Conservation (phyloP, 202 grass and related monocot genomes). For the Saccharum hybrid region DNA sequence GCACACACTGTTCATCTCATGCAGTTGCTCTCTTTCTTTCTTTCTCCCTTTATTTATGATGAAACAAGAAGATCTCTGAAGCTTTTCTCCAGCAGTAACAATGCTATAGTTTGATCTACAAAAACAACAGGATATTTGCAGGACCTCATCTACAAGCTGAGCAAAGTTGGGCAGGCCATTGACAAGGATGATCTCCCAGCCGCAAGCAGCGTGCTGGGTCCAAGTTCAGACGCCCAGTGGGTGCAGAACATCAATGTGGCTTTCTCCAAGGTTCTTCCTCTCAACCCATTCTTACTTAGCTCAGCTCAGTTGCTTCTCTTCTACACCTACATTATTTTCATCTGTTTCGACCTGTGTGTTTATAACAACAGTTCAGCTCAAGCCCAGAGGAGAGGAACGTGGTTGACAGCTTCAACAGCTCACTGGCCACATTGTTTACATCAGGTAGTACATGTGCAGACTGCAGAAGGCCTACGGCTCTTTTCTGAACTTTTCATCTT, state of each 20-base stretch:
- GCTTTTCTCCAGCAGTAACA: background rate
- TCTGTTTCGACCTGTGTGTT: too few relatives aligned
- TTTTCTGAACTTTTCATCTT: too few relatives aligned
- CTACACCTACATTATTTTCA: too few relatives aligned
- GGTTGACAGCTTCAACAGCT: too few relatives aligned
- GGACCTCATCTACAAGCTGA: conserved; percentile 87
- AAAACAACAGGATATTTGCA: conserved; percentile 77
- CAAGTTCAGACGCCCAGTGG: conserved; percentile 56
- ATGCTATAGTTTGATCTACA: conserved; percentile 42
- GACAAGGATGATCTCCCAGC: conserved; percentile 74
- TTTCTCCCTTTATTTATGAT: background rate
- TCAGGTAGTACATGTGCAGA: too few relatives aligned
- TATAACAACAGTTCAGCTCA: too few relatives aligned
- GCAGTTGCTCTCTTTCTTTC: too few relatives aligned
- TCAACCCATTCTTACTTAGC: background rate
- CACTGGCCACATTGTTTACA: too few relatives aligned
- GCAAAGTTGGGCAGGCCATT: conserved; percentile 94
- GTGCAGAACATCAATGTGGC: conserved; percentile 78
- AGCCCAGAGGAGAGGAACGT: too few relatives aligned
- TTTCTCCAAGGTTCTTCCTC: conserved; percentile 68
- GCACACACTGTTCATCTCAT: background rate
- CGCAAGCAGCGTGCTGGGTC: conserved; percentile 68
- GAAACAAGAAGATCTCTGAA: background rate
- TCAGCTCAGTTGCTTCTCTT: background rate
- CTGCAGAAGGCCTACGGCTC: too few relatives aligned